Percentiles rank a stretch among this genome's conserved stretches.
Conservation (phyloP, 2,329 filamentous ascomycete genomes). For the Epichloe gansuensis region DNA sequence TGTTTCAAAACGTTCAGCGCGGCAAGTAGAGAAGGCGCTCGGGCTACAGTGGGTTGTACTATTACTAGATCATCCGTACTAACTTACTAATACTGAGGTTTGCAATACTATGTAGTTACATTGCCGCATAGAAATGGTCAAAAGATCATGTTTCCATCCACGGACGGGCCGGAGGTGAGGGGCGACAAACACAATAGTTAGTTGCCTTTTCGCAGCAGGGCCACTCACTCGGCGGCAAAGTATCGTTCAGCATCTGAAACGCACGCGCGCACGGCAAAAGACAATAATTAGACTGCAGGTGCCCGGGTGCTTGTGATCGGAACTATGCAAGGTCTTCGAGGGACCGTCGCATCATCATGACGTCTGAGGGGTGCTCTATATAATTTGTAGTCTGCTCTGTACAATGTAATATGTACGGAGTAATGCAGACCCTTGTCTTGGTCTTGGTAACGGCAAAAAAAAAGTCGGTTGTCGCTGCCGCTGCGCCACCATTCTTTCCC, state of each 20-base stretch:
- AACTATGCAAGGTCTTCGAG: neutral
- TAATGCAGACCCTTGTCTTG: no score
- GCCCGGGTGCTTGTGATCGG: neutral
- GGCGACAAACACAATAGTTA: no score
- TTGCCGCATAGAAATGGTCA: no score
- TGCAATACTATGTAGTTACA: no score
- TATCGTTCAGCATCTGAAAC: neutral
- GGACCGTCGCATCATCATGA: neutral
- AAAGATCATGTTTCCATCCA: neutral
- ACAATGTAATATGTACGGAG: no score
- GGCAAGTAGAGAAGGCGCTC: neutral
- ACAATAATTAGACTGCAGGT: neutral
- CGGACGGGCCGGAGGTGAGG: neutral
- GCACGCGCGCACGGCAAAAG: neutral
- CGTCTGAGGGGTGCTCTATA: no score
- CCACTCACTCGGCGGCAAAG: neutral
- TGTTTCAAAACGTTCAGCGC: conserved; percentile 1
- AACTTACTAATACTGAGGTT: no score
- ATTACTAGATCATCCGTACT: no score
- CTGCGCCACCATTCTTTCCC: neutral
- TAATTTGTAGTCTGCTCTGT: no score
- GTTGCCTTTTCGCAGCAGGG: neutral
- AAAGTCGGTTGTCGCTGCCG: neutral
- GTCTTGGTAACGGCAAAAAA: neutral
- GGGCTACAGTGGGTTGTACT: no score